These are phyloP conservation scores for Fusarium liriodendri DNA, from an alignment of 2,329 filamentous ascomycete species.

Conservation along the genomic window DNA sequence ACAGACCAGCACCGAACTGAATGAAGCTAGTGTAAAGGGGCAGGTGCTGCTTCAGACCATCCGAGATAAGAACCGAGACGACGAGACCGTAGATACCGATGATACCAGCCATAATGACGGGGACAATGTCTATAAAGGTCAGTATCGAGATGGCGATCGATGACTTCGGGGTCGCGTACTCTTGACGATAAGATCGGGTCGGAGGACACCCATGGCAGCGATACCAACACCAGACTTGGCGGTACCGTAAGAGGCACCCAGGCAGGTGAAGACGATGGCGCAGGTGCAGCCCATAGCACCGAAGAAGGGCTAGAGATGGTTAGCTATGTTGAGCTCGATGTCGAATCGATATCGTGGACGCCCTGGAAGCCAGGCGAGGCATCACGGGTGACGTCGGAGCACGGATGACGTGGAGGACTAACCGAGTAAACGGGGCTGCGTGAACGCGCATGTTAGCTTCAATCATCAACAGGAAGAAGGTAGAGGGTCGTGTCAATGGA, in stretches of 20 bases:
- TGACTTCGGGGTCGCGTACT: slow-evolving; percentile 70
- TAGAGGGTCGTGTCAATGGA: slow-evolving; percentile 12
- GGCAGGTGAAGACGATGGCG: slow-evolving; percentile 97
- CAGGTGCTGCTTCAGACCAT: slow-evolving; percentile 77
- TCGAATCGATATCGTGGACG: slow-evolving; percentile 26
- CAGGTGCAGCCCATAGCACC: slow-evolving; percentile 97
- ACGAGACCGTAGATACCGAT: slow-evolving; percentile 98
- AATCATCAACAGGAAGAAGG: slow-evolving; percentile 25
- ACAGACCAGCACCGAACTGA: slow-evolving; percentile 84
- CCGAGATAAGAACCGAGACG: slow-evolving; percentile 88
- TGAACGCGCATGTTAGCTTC: slow-evolving; percentile 56
- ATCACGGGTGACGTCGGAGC: slow-evolving; percentile 46
- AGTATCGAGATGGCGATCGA: slow-evolving; percentile 19
- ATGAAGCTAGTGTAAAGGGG: slow-evolving; percentile 87
- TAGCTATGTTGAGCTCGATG: slow-evolving; percentile 45
- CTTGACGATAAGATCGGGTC: slow-evolving; percentile 99
- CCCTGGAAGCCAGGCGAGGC: slow-evolving; percentile 31
- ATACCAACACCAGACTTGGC: slow-evolving; percentile 99
- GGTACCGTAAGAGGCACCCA: slow-evolving; percentile 97
- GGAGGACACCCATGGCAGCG: slow-evolving; percentile 96
- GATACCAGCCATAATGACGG: slow-evolving; percentile 99
- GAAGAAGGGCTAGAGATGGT: slow-evolving; percentile 79
- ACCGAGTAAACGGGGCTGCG: slow-evolving; percentile 97
- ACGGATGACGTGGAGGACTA: slow-evolving; percentile 66
- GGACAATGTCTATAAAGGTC: slow-evolving; percentile 83